A percentile compares a stretch with the other conserved stretches of the same genome.
phyloP scores from a whole-genome alignment of 192 early-diverging fungal genomes.

The Mortierella antarctica region DNA sequence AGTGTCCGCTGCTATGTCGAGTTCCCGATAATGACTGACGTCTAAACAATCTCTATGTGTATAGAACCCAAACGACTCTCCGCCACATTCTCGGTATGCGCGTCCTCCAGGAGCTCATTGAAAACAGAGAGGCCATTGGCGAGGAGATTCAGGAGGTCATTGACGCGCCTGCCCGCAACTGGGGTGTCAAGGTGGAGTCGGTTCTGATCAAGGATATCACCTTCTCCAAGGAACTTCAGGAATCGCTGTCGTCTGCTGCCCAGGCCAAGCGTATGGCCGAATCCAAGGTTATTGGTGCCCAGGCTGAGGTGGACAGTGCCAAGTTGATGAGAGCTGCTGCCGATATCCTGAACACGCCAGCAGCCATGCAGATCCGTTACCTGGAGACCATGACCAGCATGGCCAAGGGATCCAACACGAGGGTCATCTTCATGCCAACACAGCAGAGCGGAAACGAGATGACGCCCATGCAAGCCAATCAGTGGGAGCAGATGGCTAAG shows the following conservation, averaged over 20 bases:
- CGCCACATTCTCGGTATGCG: conserved; percentile 85
- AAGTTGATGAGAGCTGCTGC: conserved; percentile 95
- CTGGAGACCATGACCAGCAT: conserved; percentile 86
- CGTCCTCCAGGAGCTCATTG: conserved; percentile 88
- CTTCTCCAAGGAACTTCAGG: conserved; percentile 81
- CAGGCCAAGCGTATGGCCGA: conserved; percentile 91
- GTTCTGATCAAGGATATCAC: conserved; percentile 90
- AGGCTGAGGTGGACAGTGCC: conserved; percentile 88
- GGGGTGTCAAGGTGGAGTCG: conserved; percentile 85
- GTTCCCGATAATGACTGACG: background rate
- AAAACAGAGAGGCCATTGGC: conserved; percentile 89
- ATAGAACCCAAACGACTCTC: conserved; percentile 87
- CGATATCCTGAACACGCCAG: conserved; percentile 88
- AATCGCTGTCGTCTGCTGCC: conserved; percentile 87
- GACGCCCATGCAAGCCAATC: conserved; percentile 40
- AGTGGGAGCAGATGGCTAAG: conserved; percentile 52
- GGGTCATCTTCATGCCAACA: conserved; percentile 77
- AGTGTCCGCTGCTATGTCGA: background rate
- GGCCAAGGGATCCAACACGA: conserved; percentile 77
- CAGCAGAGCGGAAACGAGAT: conserved; percentile 14
- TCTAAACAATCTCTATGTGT: background rate
- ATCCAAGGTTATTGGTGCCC: conserved; percentile 90
- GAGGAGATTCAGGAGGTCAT: conserved; percentile 88
- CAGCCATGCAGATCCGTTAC: conserved; percentile 89
- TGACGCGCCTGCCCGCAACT: conserved; percentile 75